Percentiles rank a stretch among this genome's conserved stretches.
These are phyloP conservation scores for Aegilops tauschii DNA, from an alignment of 176 grass and related monocot species.

Conservation along the genomic window DNA sequence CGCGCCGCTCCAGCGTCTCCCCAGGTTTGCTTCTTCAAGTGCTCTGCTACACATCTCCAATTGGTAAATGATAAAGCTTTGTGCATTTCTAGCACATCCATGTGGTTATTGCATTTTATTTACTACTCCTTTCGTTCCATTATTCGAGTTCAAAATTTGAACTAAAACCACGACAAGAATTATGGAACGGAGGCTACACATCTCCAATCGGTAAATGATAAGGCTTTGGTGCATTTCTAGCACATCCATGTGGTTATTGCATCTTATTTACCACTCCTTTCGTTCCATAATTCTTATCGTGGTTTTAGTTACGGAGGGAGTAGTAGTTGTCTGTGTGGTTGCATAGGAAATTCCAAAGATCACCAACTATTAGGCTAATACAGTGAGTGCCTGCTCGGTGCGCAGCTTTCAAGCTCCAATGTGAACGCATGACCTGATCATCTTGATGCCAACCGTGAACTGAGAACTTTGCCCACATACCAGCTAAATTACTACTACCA, in stretches of 20 bases:
- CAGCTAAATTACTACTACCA: neutral
- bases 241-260: no score
- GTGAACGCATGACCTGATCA: neutral
- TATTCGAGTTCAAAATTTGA: no score
- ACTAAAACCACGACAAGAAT: no score
- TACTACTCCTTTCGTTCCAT: no score
- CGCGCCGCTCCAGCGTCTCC: slow-evolving; percentile 58
- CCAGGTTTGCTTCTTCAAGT: slow-evolving; percentile 43
- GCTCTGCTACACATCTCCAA: neutral
- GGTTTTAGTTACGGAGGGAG: no score
- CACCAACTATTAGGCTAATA: neutral
- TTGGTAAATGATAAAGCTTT: neutral
- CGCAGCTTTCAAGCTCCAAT: neutral
- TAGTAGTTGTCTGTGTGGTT: neutral
- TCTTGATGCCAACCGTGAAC: neutral
- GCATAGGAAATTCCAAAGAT: neutral
- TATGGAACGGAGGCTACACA: no score
- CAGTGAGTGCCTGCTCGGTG: neutral
- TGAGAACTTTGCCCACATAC: neutral
- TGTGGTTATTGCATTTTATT: no score
- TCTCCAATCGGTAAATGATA: no score
- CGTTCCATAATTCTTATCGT: no score
- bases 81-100: no score
- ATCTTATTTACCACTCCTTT: no score
- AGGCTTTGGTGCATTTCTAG: no score